Conservation (phyloP, 805 yeast species). For the Cyberlindnera mrakii region DNA sequence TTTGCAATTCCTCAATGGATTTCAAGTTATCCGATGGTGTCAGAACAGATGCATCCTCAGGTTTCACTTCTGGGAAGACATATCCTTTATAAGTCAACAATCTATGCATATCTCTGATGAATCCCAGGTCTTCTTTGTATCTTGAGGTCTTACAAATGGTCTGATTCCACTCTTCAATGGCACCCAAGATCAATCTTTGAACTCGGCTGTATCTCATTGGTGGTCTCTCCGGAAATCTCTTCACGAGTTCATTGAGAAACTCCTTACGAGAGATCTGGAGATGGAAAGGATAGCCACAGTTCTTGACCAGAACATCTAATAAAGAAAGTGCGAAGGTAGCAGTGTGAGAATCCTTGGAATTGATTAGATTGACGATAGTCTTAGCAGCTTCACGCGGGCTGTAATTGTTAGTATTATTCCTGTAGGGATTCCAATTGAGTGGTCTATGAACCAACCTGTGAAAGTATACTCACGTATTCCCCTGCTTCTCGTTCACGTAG, state of each 20-base stretch:
- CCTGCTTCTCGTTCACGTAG: conserved; percentile 87
- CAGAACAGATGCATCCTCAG: conserved; percentile 88
- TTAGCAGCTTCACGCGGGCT: conserved; percentile 86
- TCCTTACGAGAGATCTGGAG: conserved; percentile 92
- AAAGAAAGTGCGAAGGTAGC: conserved; percentile 77
- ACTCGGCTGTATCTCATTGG: conserved; percentile 78
- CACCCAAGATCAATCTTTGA: conserved; percentile 79
- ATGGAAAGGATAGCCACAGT: conserved; percentile 97
- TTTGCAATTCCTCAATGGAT: conserved; percentile 83
- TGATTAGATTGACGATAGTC: conserved; percentile 75
- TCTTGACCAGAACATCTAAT: conserved; percentile 86
- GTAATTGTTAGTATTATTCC: not conserved
- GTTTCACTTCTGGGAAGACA: conserved; percentile 83
- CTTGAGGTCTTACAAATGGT: conserved; percentile 86
- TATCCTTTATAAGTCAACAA: conserved; percentile 86
- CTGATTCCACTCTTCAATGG: conserved; percentile 95
- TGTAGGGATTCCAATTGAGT: conserved; percentile 3
- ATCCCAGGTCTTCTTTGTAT: conserved; percentile 87
- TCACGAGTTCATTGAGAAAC: conserved; percentile 87
- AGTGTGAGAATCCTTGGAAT: conserved; percentile 78
- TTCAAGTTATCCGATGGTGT: conserved; percentile 84
- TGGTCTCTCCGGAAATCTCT: conserved; percentile 91
- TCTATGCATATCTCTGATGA: conserved; percentile 93
- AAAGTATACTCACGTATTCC: conserved; percentile 37
- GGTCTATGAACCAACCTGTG: not conserved